Base-by-base conservation (phyloP, 192 early-diverging fungal species). In the Dimargaris verticillata region DNA sequence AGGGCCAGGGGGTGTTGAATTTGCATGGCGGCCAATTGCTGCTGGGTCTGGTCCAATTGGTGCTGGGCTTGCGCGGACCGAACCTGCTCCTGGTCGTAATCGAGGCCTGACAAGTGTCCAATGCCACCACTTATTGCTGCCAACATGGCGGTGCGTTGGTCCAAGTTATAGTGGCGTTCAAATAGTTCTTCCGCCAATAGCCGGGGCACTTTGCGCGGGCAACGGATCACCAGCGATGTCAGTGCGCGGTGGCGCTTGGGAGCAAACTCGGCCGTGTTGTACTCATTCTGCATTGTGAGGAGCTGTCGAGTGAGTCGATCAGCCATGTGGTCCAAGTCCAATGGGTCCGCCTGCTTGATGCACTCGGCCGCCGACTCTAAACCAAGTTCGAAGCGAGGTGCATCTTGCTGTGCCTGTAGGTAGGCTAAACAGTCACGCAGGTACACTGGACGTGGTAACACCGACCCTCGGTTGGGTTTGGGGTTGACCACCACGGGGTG, bases 91-190 rank as follows among this genome's bases (percentile, higher is more conserved):
- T 55, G 53, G 2, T 55, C 53, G 33, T 33, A 55, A 11, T 28
- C 28, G 26, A 18, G 26, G 14, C 28, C 26, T 6, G 53, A 25
- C 26, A 55, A 33, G 17, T 33, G 26, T 9, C 53, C 33, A 17
- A 17, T 18, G 10, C 22, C 26, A n/a, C 1, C 22, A 7, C 18
- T 18, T 25, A 55, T 9, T 4, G 18, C 28, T 6, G 28, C 26
- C 1, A 55, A 18, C 53, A 55, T 55, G 28, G 53, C 53, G 6
- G 17, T 33, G 18, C 53, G 53, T 18, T 55, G 53, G 26, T 33
- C 53, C 26, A 55, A 33, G 33, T 25, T 55, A 7, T 55, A 55
- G 24, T 26, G 10, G 26, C 53, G 53, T 33, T 55, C 53, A 18
- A 55, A 55, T n/a, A 55, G 18, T 33, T 55, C 53, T n/a, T 18